A percentile compares a stretch with the other conserved stretches of the same genome.
These are phyloP conservation scores for Kodamaea arcana DNA, from an alignment of 1,139 yeast genomes.

Conservation along the genomic window DNA sequence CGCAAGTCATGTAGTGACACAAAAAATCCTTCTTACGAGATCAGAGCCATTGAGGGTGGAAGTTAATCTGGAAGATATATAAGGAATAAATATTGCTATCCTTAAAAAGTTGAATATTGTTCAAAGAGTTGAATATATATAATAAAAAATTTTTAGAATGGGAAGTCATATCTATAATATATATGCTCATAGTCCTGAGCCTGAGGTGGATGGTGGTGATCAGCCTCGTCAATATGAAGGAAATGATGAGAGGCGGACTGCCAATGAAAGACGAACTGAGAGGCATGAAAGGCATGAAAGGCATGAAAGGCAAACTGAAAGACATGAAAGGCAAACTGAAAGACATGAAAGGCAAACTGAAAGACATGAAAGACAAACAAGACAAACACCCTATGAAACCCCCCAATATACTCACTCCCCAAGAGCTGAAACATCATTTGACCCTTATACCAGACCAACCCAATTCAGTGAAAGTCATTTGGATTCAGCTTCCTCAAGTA, in stretches of 20 bases:
- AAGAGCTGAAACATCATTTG: conserved; percentile 5
- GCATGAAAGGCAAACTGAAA: too few species aligned
- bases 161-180: conserved; percentile 7
- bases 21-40: neutral
- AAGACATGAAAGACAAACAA: too few species aligned
- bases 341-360: too few species aligned
- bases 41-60: too few species aligned
- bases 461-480: conserved; percentile 1
- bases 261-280: too few species aligned
- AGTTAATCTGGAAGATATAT: neutral
- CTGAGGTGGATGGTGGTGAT: conserved; percentile 1
- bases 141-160: too few species aligned
- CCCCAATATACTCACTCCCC: conserved; percentile 1
- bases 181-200: conserved; percentile 4
- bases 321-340: too few species aligned
- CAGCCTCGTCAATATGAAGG: neutral
- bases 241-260: too few species aligned
- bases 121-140: too few species aligned
- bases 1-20: neutral
- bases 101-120: too few species aligned
- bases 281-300: too few species aligned
- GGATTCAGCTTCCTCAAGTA: conserved; percentile 7
- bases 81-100: neutral
- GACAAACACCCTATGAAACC: too few species aligned
- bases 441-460: conserved; percentile 5